Percentiles rank a stretch among this genome's conserved stretches.
phyloP scores from a whole-genome alignment of 1,284 basidiomycete genomes.

The Austroboletus novae-zelandiae region DNA sequence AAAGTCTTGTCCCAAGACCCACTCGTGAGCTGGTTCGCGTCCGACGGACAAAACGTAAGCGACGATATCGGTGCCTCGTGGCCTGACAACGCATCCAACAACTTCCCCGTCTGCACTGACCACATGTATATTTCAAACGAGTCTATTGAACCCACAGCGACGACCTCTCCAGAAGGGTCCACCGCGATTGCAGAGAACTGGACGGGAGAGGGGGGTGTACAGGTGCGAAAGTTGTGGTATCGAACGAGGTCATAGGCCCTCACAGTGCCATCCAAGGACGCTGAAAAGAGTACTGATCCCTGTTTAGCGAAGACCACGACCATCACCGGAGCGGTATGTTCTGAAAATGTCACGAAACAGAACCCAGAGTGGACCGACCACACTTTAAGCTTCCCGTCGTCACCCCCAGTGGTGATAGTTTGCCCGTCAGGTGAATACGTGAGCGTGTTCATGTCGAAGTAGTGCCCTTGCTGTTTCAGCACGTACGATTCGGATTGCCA shows the following conservation, averaged over 20 bases:
- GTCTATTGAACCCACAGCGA: constrained; percentile 93
- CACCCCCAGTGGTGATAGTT: constrained; percentile 94
- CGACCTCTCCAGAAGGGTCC: constrained; percentile 94
- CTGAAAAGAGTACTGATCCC: constrained; percentile 92
- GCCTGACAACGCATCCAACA: constrained; percentile 90
- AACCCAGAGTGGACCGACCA: constrained; percentile 96
- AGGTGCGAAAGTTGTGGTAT: constrained; percentile 98
- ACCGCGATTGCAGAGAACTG: constrained; percentile 97
- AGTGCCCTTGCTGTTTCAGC: constrained; percentile 98
- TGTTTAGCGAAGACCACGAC: constrained; percentile 93
- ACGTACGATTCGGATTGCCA: constrained; percentile 99
- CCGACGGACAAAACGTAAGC: constrained; percentile 87
- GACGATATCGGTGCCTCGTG: constrained; percentile 92
- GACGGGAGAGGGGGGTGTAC: constrained; percentile 93
- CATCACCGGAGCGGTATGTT: constrained; percentile 88
- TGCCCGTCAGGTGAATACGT: constrained; percentile 92
- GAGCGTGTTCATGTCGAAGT: constrained; percentile 97
- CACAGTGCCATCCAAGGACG: constrained; percentile 96
- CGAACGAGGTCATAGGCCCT: constrained; percentile 95
- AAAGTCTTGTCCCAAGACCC: constrained; percentile 96
- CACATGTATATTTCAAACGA: constrained; percentile 97
- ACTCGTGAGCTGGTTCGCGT: constrained; percentile 85
- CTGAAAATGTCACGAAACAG: constrained; percentile 96
- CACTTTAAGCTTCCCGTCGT: constrained; percentile 98
- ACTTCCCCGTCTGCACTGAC: constrained; percentile 97